Evolutionary conservation across 371 early-diverging fungal genomes (phyloP), one percentile per base, ranked within the genome.

Genomic region (Rhizopus sp.): DNA sequence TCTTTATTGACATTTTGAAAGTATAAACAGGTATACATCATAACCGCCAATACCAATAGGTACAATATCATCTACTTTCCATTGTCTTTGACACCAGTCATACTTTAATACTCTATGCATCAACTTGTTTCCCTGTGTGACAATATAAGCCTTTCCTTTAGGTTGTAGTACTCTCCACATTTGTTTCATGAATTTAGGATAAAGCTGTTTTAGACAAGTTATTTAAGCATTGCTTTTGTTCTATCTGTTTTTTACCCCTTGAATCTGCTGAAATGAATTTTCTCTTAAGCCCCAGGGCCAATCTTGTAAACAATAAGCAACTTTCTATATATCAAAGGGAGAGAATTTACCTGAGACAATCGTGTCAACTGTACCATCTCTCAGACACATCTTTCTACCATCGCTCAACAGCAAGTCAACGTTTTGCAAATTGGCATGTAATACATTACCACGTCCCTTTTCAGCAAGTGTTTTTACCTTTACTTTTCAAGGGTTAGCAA

Each of bases 241-340:
- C 17, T 40, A 42, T 16, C 15, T 39, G 42, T 30, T 37, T 42
- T 29, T 58, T 64, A 77, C 77, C 59, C 64, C 69, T 64, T 71
- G 68, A 34, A 75, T 71, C 12, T 66, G 61, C 3, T 53, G 44
- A 59, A 44, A 75, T 0, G 73, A 64, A 5, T 68, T 70, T 50
- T 78, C 78, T 17, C 78, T 65, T 12, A 70, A 17, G 31, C 78
- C 78, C 78, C 78, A 78, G 23, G 78, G 78, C 71, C 73, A 75
- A 49, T 78, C 78, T 75, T 57, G 34, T 41, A 29, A 38, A n/a
- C n/a, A n/a, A n/a, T n/a, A n/a, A n/a, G n/a, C n/a, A n/a, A n/a
- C n/a, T n/a, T n/a, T n/a, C n/a, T n/a, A 9, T 23, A 3, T 23
- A 31, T n/a, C 38, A 12, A 23, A 45, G 6, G 16, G 34, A 15